Evolutionary conservation across 2,329 filamentous ascomycete species (phyloP), one percentile per base, ranked within the genome.

Genomic region (Sporothrix mexicana): DNA sequence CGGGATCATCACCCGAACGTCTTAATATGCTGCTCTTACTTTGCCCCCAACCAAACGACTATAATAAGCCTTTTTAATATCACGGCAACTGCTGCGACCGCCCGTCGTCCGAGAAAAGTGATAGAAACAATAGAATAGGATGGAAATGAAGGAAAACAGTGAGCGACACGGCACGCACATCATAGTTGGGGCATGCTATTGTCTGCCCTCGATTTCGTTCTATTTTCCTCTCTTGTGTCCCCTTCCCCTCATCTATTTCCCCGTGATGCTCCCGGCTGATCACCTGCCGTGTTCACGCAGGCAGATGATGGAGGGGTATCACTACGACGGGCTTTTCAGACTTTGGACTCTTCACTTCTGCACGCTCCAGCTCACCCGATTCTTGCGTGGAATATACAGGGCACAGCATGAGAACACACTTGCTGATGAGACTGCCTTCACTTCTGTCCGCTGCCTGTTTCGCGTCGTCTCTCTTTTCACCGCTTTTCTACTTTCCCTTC

Each of bases 261-360:
- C 68, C 53, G 36, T 61, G 64, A 47, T 61, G 9, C 53, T 64
- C 59, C 72, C 59, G 72, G 72, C 59, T 49, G 72, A 73, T 70
- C 72, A 70, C 41, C 57, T 67, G 67, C 72, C 68, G 72, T 36
- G 69, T 64, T 36, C 20, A 51, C 17, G n/a, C 36, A 36, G 30
- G 30, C 5, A 20, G 61, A 17, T 25, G 47, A 45, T 12, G 23
- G 15, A 30, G 45, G n/a, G 36, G 9, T 10, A 67, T n/a, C 10
- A 45, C 7, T 9, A 17, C 9, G 43, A 17, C 45, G 10, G n/a
- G 8, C n/a, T 15, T n/a, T 43, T 47, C 3, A 6, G 25, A 2
- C 61, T 47, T 36, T 36, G 30, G 30, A 36, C 30, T 36, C 7
- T 36, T 36, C 30, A 36, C 30, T 36, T 36, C 30, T 36, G 30